phyloP scores from a whole-genome alignment of 2,329 filamentous ascomycete species.

The Trichoderma hamatum region DNA sequence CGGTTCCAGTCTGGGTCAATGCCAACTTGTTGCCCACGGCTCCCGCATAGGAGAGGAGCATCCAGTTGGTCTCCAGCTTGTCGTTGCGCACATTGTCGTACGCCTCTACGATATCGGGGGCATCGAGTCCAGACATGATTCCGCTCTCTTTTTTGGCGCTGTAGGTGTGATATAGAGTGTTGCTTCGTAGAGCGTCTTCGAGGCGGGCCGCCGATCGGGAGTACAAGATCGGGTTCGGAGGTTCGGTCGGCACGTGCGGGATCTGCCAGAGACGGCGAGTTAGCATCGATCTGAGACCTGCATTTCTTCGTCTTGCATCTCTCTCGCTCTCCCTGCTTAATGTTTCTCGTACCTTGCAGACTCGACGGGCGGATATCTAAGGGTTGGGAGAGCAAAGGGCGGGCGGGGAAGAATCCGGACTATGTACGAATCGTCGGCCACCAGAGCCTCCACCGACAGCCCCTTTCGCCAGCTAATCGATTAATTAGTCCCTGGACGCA shows the following conservation, averaged over 20 bases:
- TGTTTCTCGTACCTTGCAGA: constrained; percentile 21
- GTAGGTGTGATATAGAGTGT: not conserved
- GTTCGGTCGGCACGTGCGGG: constrained; percentile 20
- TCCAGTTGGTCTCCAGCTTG: constrained; percentile 68
- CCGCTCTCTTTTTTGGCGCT: not conserved
- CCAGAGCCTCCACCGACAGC: constrained; percentile 20
- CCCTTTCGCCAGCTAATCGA: constrained; percentile 17
- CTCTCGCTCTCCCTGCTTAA: not conserved
- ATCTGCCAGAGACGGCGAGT: constrained; percentile 1
- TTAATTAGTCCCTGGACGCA: not conserved
- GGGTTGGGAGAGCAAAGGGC: constrained; percentile 11
- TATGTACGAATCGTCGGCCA: constrained; percentile 17
- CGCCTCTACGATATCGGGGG: constrained; percentile 63
- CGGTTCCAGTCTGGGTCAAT: constrained; percentile 61
- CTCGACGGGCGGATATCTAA: not conserved
- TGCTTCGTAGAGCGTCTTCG: constrained; percentile 1
- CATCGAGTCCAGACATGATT: constrained; percentile 59
- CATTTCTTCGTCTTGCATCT: not conserved
- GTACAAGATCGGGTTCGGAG: constrained; percentile 9
- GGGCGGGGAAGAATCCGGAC: constrained; percentile 20
- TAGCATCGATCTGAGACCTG: not conserved
- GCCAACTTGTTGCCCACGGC: constrained; percentile 58
- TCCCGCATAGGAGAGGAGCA: constrained; percentile 64
- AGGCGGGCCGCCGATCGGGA: constrained; percentile 8
- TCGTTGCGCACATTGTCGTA: constrained; percentile 70